These are phyloP conservation scores for Ustilago hordei DNA, from an alignment of 1,284 basidiomycete genomes.

Conservation along the genomic window DNA sequence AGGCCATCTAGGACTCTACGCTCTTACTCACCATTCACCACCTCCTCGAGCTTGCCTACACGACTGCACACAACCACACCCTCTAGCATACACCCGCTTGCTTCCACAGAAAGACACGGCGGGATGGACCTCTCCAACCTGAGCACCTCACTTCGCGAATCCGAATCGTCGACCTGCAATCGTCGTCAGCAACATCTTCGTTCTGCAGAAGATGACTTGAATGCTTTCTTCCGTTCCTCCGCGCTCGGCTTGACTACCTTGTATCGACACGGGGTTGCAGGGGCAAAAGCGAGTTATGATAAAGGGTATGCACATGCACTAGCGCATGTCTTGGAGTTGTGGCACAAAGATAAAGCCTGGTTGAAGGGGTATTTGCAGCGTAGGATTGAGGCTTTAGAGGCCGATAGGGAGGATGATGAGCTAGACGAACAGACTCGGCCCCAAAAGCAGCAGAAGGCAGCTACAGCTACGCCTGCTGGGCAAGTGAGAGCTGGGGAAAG, in stretches of 20 bases:
- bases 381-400: slow-evolving; percentile 50
- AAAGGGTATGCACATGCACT: slow-evolving; percentile 49
- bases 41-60: no score
- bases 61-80: no score
- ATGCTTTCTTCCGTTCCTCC: slow-evolving; percentile 36
- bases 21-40: not conserved
- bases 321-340: slow-evolving; percentile 50
- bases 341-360: slow-evolving; percentile 45
- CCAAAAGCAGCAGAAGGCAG: slow-evolving; percentile 2
- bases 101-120: not conserved
- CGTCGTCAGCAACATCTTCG: slow-evolving; percentile 34
- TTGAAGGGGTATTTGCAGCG: slow-evolving; percentile 51
- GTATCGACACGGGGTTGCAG: slow-evolving; percentile 40
- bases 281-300: slow-evolving; percentile 36
- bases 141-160: slow-evolving; percentile 32
- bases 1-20: not conserved
- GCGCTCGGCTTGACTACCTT: slow-evolving; percentile 46
- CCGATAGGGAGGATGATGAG: slow-evolving; percentile 33
- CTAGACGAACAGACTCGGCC: slow-evolving; percentile 10
- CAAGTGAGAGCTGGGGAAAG: not conserved
- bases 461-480: not conserved
- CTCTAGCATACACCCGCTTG: no score
- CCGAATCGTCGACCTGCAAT: slow-evolving; percentile 23
- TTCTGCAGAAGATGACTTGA: slow-evolving; percentile 39
- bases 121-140: slow-evolving; percentile 48